Conservation (phyloP, 176 grass and related monocot genomes). For the Tuctoria greenei region DNA sequence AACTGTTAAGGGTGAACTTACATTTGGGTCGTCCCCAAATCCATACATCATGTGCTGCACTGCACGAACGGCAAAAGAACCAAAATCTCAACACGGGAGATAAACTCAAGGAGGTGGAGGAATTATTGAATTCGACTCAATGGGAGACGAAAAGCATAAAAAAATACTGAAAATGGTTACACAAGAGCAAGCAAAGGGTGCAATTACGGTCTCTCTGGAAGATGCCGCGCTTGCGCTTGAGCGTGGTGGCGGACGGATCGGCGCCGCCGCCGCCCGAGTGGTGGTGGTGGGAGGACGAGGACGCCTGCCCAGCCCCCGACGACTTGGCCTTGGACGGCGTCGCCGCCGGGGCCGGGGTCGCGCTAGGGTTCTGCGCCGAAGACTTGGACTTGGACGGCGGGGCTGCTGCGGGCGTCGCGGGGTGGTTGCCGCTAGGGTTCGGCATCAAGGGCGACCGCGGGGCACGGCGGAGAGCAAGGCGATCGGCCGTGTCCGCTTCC, state of each 20-base stretch:
- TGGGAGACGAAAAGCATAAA: not conserved
- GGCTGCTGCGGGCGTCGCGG: slow-evolving; percentile 14
- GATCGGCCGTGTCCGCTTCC: no score
- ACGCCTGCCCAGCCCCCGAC: slow-evolving; percentile 21
- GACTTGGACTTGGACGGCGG: slow-evolving; percentile 28
- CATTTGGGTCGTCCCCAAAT: slow-evolving; percentile 93
- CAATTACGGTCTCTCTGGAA: slow-evolving; percentile 88
- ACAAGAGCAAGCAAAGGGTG: not conserved
- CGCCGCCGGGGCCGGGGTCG: not conserved
- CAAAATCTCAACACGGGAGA: not conserved
- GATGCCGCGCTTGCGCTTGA: slow-evolving; percentile 92
- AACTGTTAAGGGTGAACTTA: slow-evolving; percentile 32
- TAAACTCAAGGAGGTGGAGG: not conserved
- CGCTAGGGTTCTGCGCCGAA: slow-evolving; percentile 26
- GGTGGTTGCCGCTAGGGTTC: slow-evolving; percentile 35
- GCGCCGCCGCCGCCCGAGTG: slow-evolving; percentile 16
- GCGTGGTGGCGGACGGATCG: slow-evolving; percentile 40
- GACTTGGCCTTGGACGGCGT: slow-evolving; percentile 41
- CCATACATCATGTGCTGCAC: slow-evolving; percentile 99
- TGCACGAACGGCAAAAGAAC: slow-evolving; percentile 35
- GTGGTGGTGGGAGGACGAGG: slow-evolving; percentile 41
- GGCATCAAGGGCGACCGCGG: slow-evolving; percentile 8
- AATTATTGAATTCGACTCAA: not conserved
- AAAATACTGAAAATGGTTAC: not conserved
- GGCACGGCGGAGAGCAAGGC: not conserved